A percentile compares a stretch with the other conserved stretches of the same genome.
Conservation (phyloP, 2,329 filamentous ascomycete genomes). For the Exophiala spinifera region DNA sequence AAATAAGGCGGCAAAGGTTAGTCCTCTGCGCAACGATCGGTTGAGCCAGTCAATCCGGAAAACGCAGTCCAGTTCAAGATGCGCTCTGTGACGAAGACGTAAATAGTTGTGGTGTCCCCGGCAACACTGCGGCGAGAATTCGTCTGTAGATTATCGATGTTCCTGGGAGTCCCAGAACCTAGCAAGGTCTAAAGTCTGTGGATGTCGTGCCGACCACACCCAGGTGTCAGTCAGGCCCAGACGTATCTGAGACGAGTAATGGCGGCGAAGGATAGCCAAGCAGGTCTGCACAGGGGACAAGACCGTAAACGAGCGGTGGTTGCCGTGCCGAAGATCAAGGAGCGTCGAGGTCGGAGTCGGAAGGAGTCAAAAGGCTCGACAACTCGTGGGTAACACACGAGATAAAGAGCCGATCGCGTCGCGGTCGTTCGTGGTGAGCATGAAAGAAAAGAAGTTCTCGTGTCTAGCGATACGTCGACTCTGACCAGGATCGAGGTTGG, state of each 20-base stretch:
- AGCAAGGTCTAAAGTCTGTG: neutral
- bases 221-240: slow-evolving; percentile 2
- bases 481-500: slow-evolving; percentile 9
- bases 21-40: neutral
- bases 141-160: neutral
- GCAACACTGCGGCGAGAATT: too few species aligned
- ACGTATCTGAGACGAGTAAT: slow-evolving; percentile 13
- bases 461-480: slow-evolving; percentile 1
- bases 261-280: slow-evolving; percentile 1
- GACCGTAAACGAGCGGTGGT: slow-evolving; percentile 14
- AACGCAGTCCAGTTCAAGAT: slow-evolving; percentile 1
- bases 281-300: neutral
- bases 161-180: neutral
- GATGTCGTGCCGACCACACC: neutral
- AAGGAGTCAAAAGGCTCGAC: slow-evolving; percentile 11
- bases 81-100: neutral
- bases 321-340: slow-evolving; percentile 2
- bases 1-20: neutral
- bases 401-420: slow-evolving; percentile 12
- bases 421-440: slow-evolving; percentile 2
- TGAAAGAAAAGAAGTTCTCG: slow-evolving; percentile 1
- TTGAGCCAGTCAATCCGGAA: slow-evolving; percentile 15
- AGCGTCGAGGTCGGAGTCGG: slow-evolving; percentile 3
- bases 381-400: slow-evolving; percentile 1
- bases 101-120: too few species aligned